These are phyloP conservation scores for Phytophthora palmivora DNA, from an alignment of 352 stramenopile species.

Conservation along the genomic window DNA sequence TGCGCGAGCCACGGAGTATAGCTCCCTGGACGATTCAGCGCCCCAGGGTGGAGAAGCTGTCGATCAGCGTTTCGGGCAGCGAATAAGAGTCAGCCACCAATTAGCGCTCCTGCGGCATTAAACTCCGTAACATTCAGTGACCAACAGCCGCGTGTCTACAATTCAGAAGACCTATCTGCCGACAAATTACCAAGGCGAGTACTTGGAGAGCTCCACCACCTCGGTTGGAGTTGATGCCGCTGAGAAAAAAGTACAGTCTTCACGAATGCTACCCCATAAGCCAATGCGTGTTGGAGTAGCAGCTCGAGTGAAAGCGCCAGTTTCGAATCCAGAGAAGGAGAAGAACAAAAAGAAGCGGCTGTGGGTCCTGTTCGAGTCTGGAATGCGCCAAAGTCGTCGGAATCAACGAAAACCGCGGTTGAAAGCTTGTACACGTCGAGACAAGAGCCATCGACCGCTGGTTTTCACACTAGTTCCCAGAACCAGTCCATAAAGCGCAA, in stretches of 20 bases:
- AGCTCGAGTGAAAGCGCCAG: slow-evolving; percentile 31
- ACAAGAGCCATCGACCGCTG: slow-evolving; percentile 37
- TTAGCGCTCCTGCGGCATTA: slow-evolving; percentile 12
- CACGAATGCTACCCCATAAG: slow-evolving; percentile 50
- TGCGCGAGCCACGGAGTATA: slow-evolving; percentile 18
- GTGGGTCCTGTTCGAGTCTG: slow-evolving; percentile 47
- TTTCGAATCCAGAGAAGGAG: slow-evolving; percentile 19
- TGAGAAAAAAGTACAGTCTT: slow-evolving; percentile 17
- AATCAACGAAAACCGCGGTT: slow-evolving; percentile 20
- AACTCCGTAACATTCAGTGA: slow-evolving; percentile 28
- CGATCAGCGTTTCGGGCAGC: slow-evolving; percentile 16
- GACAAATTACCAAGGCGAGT: slow-evolving; percentile 38
- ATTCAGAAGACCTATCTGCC: slow-evolving; percentile 18
- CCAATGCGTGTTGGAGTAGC: slow-evolving; percentile 51
- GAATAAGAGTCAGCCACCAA: slow-evolving; percentile 19
- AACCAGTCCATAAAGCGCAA: slow-evolving; percentile 33
- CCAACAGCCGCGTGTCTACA: slow-evolving; percentile 5
- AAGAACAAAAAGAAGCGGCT: slow-evolving; percentile 28
- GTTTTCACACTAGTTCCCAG: slow-evolving; percentile 47
- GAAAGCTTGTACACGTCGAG: slow-evolving; percentile 43
- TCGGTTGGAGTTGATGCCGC: slow-evolving; percentile 16
- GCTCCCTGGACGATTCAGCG: slow-evolving; percentile 9
- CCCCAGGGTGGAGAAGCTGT: slow-evolving; percentile 15
- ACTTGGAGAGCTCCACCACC: slow-evolving; percentile 20
- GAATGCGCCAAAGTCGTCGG: slow-evolving; percentile 35